Evolutionary conservation across 1,284 basidiomycete species (phyloP), one percentile per base, ranked within the genome.

Genomic region (Testicularia cyperi): DNA sequence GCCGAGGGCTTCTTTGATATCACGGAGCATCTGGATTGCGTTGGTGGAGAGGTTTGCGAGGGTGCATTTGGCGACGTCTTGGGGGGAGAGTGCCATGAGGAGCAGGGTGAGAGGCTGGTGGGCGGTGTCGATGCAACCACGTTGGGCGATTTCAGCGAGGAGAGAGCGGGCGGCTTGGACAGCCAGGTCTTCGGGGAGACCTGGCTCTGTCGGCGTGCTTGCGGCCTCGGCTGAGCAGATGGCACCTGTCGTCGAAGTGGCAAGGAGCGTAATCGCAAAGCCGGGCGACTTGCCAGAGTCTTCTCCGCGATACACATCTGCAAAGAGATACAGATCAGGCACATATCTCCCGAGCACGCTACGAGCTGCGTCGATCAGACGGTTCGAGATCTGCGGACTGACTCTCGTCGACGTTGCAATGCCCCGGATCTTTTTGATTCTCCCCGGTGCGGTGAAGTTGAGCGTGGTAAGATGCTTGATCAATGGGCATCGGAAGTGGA

Each of bases 271-370:
- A 14, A 99, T 80, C 0, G 89, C 92, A 77, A 92, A 99, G 0
- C 95, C 95, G 2, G 95, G 95, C 0, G 94, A 97, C 43, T 91
- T 95, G 77, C 95, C 95, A 58, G 90, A 90, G 56, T 98, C 95
- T 19, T 92, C 89, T 8, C 92, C 92, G 74, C 95, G 92, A 79
- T 96, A 98, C 12, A 97, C 92, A 69, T 98, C 95, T 1, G 95
- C 95, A 76, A 97, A 95, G 21, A 99, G 84, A 78, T 98, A 97
- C 22, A 97, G 90, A 75, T 99, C 95, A 20, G 94, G 94, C 54
- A 98, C 95, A 78, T 90, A 97, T 4, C 92, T 86, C 73, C 97
- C 97, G 26, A 99, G 82, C 19, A 98, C 82, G 3, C 88, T 88
- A 30, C 95, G 84, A 9, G 90, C 86, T 2, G 91, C 83, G 70